Evolutionary conservation across 441 rosid species (phyloP), one percentile per base, ranked within the genome.

Genomic region (Pelargonium citronellum): DNA sequence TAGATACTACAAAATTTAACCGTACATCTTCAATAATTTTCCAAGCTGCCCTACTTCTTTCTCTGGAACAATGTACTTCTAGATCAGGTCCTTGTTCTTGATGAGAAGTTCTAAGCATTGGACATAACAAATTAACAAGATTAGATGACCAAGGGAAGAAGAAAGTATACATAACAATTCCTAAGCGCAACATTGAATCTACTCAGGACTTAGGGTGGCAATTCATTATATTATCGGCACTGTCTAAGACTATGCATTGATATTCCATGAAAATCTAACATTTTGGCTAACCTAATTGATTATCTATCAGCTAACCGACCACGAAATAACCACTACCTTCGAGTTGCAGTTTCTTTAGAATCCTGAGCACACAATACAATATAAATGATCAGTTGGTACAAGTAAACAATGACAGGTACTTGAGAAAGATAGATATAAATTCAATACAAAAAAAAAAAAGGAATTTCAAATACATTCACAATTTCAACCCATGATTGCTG

Each of bases 1-100:
- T 49, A 2, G 58, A 60, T 43, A 68, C 24, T 43, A 68, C 24
- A 37, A 27, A 65, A 0, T 67, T 65, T 30, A 70, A 69, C 34
- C 71, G 75, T 76, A 89, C 99, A 85, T 91, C 96, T 71, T 87
- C 89, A 65, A 91, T 84, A 71, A 84, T 83, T 75, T 84, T 68
- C 96, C 97, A 86, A 37, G 97, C 99, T 0, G 88, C 85, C 79
- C 89, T 80, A 75, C 97, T 95, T 84, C 99, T 84, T 72, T 87
- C 95, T 77, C 99, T 69, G 7, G 97, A 90, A 81, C 99, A 95
- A 82, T 92, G 97, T 19, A 95, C 85, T 73, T 87, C 90, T 53
- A 73, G 91, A 30, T 39, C 72, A 66, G 44, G 78, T 69, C 72
- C 84, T 13, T 63, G 69, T 58, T 79, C 90, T 79, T 82, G 80